Base-by-base conservation (phyloP, 1,139 yeast species). In the Wickerhamomyces sp. region DNA sequence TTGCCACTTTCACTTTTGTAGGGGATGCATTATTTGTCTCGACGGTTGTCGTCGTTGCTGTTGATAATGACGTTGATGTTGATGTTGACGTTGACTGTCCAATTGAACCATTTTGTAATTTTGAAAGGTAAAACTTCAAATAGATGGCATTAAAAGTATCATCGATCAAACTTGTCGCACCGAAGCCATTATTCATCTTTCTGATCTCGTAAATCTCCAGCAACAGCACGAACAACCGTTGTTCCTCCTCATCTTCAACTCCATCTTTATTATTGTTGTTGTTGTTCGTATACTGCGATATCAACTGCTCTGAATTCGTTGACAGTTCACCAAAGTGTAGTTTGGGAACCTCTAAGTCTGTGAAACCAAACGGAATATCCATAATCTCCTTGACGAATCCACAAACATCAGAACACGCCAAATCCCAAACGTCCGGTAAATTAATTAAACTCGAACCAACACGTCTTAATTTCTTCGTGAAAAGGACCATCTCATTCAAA, bases 141-240 rank as follows among this genome's bases (percentile, higher is more conserved):
- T 70, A 86, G 1, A 83, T 54, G 2, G 82, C 71, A 21, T 81
- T 80, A 41, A 77, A 73, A 0, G 87, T 71, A 47, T 86, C 94
- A 53, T 86, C 95, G 26, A 84, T 72, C 20, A 75, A 62, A 0
- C 91, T 81, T 0, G 94, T 83, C 0, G 94, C 80, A 0, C 89
- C 91, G 54, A 79, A 81, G 0, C 95, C 95, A 51, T 79, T 84
- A 41, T 87, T 86, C 54, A 81, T 65, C 39, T 83, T 74, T 42
- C 86, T 71, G 52, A 84, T 67, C 36, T 82, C 91, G 13, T 72
- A 69, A 2, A 78, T 62, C 23, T 78, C 78, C 43, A 63, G 64
- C 17, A 84, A 54, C 28, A 74, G 59, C 35, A 70, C 66, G 6
- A 75, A 47, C 20, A 58, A 49, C n/a, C n/a, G n/a, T 1, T 64